phyloP scores from a whole-genome alignment of 2,329 filamentous ascomycete genomes.

The Remersonia thermophila region DNA sequence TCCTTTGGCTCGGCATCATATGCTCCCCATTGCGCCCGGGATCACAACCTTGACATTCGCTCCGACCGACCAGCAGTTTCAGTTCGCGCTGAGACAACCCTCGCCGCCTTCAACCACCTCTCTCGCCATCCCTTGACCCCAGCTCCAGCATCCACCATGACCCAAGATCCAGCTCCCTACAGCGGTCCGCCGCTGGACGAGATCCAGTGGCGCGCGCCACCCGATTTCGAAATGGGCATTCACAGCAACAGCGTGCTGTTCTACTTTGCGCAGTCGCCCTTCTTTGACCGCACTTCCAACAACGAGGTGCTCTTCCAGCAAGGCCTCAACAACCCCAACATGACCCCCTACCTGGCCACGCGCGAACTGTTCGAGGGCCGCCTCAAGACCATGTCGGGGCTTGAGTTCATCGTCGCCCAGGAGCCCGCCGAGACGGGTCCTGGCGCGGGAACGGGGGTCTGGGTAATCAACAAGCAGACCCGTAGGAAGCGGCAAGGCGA shows the following conservation, averaged over 20 bases:
- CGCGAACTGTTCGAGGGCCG: conserved; percentile 52
- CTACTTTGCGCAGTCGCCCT: conserved; percentile 56
- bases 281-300: conserved; percentile 56
- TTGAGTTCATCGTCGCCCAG: conserved; percentile 55
- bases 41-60: no score
- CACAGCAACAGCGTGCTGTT: conserved; percentile 54
- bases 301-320: conserved; percentile 52
- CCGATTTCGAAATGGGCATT: conserved; percentile 28
- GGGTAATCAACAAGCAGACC: conserved; percentile 58
- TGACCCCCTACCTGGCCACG: conserved; percentile 45
- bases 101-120: no score
- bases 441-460: conserved; percentile 50
- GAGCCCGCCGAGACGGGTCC: conserved; percentile 51
- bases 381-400: conserved; percentile 50
- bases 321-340: conserved; percentile 46
- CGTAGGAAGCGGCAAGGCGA: conserved; percentile 41
- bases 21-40: no score
- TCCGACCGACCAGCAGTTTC: no score
- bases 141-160: not conserved
- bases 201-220: conserved; percentile 51
- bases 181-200: conserved; percentile 49
- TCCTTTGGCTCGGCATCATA: no score
- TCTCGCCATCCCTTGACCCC: no score
- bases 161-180: conserved; percentile 28
- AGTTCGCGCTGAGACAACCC: no score